Evolutionary conservation across 2,329 filamentous ascomycete species (phyloP).

Genomic region (Chrysoporthe puriensis): DNA sequence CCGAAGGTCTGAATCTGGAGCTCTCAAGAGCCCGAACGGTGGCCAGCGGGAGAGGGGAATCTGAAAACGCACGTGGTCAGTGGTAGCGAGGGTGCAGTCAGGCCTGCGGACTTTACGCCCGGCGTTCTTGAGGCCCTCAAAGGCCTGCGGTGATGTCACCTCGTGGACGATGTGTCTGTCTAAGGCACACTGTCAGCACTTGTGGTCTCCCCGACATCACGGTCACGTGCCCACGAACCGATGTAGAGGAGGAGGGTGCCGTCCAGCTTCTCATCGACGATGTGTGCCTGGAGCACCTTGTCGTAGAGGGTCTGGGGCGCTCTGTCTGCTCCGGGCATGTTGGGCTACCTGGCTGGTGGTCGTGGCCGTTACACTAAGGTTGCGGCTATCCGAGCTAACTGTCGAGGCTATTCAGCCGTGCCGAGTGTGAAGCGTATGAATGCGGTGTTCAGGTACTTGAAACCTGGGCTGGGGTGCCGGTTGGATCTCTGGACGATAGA

Average conservation of each 20-base stretch:
- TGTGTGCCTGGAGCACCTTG: slow-evolving; percentile 93
- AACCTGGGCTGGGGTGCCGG: not conserved
- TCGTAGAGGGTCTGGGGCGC: slow-evolving; percentile 89
- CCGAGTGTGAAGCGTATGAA: not conserved
- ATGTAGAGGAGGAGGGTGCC: slow-evolving; percentile 94
- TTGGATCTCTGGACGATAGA: not conserved
- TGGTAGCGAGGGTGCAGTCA: slow-evolving; percentile 95
- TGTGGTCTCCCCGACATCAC: not conserved
- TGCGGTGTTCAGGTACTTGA: not conserved
- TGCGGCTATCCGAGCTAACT: not conserved
- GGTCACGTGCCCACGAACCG: slow-evolving; percentile 56
- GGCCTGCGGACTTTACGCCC: slow-evolving; percentile 85
- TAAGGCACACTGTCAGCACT: slow-evolving; percentile 40
- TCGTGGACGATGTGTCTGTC: slow-evolving; percentile 97
- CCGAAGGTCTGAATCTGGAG: no score
- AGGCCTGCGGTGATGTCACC: slow-evolving; percentile 98
- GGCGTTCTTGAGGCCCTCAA: slow-evolving; percentile 91
- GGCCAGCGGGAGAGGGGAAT: not conserved
- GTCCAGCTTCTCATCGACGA: slow-evolving; percentile 93
- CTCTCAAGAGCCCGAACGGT: no score
- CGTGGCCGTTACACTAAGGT: slow-evolving; percentile 16
- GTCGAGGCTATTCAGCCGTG: not conserved
- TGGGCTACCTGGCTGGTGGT: slow-evolving; percentile 31
- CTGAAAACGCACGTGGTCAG: slow-evolving; percentile 79
- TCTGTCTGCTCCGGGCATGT: slow-evolving; percentile 77